Conservation (phyloP, 1,284 basidiomycete genomes). For the Ustilago curta region DNA sequence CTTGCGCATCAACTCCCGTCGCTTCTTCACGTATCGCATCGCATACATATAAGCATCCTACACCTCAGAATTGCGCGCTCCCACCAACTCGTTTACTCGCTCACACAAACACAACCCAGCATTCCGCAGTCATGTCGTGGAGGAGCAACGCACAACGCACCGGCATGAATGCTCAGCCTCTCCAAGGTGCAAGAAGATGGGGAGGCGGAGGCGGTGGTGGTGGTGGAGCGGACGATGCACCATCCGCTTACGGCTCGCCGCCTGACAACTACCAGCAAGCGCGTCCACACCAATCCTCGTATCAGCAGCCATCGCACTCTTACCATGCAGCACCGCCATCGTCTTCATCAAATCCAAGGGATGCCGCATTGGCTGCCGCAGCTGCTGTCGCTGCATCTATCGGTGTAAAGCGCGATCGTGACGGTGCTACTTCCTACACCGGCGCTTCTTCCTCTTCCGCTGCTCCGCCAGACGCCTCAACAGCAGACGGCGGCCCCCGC, state of each 20-base stretch:
- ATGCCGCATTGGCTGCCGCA: constrained; percentile 38
- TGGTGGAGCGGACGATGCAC: constrained; percentile 3
- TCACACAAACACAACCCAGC: background rate
- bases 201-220: constrained; percentile 54
- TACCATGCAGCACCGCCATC: constrained; percentile 21
- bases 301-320: constrained; percentile 20
- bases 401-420: constrained; percentile 47
- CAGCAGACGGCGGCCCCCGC: constrained; percentile 51
- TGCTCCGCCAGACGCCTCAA: constrained; percentile 11
- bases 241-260: constrained; percentile 17
- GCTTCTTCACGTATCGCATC: too few species aligned
- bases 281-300: constrained; percentile 12
- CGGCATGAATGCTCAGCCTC: constrained; percentile 67
- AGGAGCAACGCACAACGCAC: constrained; percentile 65
- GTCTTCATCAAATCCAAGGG: constrained; percentile 29
- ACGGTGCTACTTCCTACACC: constrained; percentile 11
- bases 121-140: constrained; percentile 60
- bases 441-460: constrained; percentile 11
- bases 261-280: constrained; percentile 18
- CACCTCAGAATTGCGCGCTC: background rate
- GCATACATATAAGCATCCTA: too few species aligned
- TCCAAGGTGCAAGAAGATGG: constrained; percentile 60
- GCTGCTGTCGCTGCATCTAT: constrained; percentile 48
- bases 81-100: background rate
- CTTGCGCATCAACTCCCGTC: too few species aligned